phyloP scores from a whole-genome alignment of 164 flowering plant species.

The Berberis vulgaris region DNA sequence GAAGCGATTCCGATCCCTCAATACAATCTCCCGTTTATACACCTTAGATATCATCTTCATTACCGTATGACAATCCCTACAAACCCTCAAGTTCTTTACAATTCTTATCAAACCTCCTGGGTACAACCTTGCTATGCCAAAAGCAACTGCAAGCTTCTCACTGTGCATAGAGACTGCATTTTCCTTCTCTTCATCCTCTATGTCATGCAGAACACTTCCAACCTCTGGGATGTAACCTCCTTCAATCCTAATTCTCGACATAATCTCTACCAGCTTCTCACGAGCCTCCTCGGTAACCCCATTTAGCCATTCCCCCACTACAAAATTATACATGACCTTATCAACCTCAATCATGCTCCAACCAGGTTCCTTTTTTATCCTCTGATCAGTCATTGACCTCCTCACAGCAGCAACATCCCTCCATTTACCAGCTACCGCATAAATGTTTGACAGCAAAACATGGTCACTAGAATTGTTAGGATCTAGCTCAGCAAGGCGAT shows the following conservation, averaged over 20 bases:
- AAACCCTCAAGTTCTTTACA: conserved; percentile 65
- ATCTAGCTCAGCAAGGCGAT: conserved; percentile 41
- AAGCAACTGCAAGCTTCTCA: conserved; percentile 74
- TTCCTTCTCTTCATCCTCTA: conserved; percentile 72
- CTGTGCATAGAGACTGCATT: conserved; percentile 50
- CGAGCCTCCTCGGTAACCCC: conserved; percentile 33
- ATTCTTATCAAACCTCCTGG: conserved; percentile 37
- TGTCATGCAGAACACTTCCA: conserved; percentile 52
- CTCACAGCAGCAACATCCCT: conserved; percentile 46
- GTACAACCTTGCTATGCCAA: conserved; percentile 42
- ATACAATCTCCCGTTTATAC: conserved; percentile 41
- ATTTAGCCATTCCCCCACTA: conserved; percentile 33
- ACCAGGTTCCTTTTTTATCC: conserved; percentile 49
- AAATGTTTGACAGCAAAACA: conserved; percentile 52
- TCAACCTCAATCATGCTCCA: conserved; percentile 73
- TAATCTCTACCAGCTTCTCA: conserved; percentile 44
- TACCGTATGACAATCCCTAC: conserved; percentile 58
- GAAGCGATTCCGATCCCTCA: conserved; percentile 66
- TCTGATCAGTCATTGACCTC: conserved; percentile 39
- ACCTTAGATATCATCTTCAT: conserved; percentile 59
- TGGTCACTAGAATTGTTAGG: conserved; percentile 50
- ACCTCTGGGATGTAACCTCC: conserved; percentile 50
- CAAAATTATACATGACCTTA: conserved; percentile 45
- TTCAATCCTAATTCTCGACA: conserved; percentile 34
- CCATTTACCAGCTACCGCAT: conserved; percentile 62